Percentiles rank a stretch among this genome's conserved stretches.
Conservation (phyloP, 805 yeast species). For the Candida ortonii region DNA sequence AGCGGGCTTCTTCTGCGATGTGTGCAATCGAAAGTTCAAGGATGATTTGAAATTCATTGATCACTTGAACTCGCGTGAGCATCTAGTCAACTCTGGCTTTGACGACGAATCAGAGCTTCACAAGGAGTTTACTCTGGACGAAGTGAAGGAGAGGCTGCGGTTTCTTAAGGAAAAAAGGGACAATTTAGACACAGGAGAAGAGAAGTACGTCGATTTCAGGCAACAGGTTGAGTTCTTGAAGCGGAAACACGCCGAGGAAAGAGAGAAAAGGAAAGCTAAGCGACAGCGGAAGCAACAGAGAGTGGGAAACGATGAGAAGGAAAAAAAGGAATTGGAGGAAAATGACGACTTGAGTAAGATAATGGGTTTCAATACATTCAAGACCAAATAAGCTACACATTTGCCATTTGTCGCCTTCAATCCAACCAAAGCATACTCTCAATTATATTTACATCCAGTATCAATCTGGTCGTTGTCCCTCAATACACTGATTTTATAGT, state of each 20-base stretch:
- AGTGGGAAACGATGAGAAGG: constrained; percentile 13
- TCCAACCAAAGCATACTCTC: no score
- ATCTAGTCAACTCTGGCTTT: constrained; percentile 43
- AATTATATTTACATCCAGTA: no score
- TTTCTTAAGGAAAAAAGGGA: constrained; percentile 33
- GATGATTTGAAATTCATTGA: constrained; percentile 80
- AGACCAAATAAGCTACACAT: no score
- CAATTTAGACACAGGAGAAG: constrained; percentile 15
- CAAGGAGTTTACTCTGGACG: constrained; percentile 45
- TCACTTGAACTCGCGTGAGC: constrained; percentile 78
- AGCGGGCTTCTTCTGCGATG: constrained; percentile 82
- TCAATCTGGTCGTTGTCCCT: no score
- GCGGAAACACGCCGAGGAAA: constrained; percentile 37
- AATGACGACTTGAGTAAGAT: constrained; percentile 31
- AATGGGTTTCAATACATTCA: no score
- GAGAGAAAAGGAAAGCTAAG: constrained; percentile 30
- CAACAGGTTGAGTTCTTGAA: constrained; percentile 41
- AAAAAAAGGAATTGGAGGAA: constrained; percentile 15
- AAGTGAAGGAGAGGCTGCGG: constrained; percentile 42
- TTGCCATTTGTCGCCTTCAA: no score
- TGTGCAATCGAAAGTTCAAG: constrained; percentile 76
- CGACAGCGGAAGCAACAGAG: constrained; percentile 23
- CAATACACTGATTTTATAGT: no score
- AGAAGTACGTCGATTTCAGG: constrained; percentile 32
- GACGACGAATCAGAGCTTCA: constrained; percentile 19